Base-by-base conservation (phyloP, 1,284 basidiomycete species). In the Puccinia polysora region DNA sequence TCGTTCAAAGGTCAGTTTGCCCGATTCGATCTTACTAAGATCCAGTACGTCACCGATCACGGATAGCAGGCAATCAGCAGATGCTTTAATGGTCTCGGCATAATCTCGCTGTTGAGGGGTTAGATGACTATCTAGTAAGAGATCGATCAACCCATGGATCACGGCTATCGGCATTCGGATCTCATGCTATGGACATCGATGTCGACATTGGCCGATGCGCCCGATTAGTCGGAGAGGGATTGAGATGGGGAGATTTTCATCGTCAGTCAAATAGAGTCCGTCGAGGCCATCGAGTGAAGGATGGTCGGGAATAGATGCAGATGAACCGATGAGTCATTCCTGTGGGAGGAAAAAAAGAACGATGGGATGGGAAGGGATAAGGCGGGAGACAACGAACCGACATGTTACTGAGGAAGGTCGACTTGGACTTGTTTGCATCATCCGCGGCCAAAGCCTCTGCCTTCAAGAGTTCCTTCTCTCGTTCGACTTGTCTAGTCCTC, bases 101-200 rank as follows among this genome's bases (percentile, higher is more conserved):
- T 77, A 78, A 60, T 78, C 77, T 4, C 77, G 74, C 59, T 78
- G 77, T 56, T 77, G 76, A 52, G 74, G 60, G 5, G 76, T 76
- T 3, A 78, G 75, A 18, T 55, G 52, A 10, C 77, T 77, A 38
- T 78, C 78, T 52, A 76, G 75, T 30, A 78, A 74, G 40, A 79
- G 71, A 47, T 79, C 78, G 0, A 76, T 77, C 7, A 78, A 63
- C 12, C 78, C 78, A 40, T 78, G 77, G 36, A 79, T 76, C 72
- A 77, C 77, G n/a, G 77, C 78, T 25, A 79, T 79, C 1, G 78
- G 78, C 40, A 78, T 79, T 38, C 78, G 75, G 58, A 79, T 79
- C 74, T 79, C 78, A 75, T 79, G 78, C 64, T 67, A 40, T 40
- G 38, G 32, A 25, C 32, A 30, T n/a, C n/a, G 52, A 55, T n/a